Evolutionary conservation across 1,284 basidiomycete species (phyloP).

Genomic region (Earliella scabrosa): DNA sequence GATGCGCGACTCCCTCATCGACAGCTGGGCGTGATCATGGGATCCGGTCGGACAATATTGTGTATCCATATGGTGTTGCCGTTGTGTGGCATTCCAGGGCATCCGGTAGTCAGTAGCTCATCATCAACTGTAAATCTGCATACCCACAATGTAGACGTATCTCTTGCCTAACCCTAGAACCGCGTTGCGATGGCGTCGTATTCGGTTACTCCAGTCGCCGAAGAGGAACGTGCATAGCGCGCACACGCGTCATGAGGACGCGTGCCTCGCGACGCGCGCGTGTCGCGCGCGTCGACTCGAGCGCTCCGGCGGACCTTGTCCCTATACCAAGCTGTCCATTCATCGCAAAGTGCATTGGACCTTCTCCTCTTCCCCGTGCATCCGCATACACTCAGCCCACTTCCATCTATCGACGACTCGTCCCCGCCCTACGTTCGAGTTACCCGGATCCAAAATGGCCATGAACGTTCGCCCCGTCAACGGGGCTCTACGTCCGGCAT

Average conservation of each 20-base stretch:
- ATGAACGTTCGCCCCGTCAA: conserved; percentile 12
- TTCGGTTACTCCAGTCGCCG: neutral
- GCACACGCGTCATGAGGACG: conserved; percentile 10
- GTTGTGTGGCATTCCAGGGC: conserved; percentile 16
- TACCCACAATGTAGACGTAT: conserved; percentile 16
- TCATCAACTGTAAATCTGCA: conserved; percentile 21
- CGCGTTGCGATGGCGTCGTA: neutral
- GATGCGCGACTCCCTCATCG: conserved; percentile 93
- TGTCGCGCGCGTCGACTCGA: conserved; percentile 5
- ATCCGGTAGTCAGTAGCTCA: conserved; percentile 11
- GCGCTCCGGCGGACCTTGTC: conserved; percentile 7
- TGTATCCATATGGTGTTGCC: conserved; percentile 17
- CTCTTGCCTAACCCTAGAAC: neutral
- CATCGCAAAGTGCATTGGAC: neutral
- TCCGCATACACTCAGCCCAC: neutral
- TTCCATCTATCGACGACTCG: neutral
- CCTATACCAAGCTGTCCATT: conserved; percentile 1
- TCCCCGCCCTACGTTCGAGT: neutral
- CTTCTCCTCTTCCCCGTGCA: neutral
- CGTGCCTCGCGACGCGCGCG: conserved; percentile 16
- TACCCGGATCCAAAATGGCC: conserved; percentile 6
- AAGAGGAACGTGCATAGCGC: neutral
- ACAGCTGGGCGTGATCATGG: conserved; percentile 83
- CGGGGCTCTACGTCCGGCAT: conserved; percentile 16
- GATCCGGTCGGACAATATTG: neutral